These are phyloP conservation scores for Echinosophora koreensis DNA, from an alignment of 306 rosid species.

Conservation along the genomic window DNA sequence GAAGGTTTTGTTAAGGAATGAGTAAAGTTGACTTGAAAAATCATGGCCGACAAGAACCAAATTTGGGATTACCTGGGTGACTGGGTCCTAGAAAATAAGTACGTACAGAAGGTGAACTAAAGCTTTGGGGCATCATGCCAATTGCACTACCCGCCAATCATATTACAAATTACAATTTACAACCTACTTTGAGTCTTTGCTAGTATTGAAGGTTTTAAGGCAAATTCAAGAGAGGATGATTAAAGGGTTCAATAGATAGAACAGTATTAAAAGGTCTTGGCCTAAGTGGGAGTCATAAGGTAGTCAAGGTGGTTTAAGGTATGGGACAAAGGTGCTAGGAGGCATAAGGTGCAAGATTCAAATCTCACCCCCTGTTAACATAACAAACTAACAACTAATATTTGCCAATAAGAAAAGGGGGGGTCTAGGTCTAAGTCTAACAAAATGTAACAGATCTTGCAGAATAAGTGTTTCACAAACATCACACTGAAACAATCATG, in stretches of 20 bases:
- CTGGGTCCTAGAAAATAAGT: background rate
- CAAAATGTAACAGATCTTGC: background rate
- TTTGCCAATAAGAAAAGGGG: no score
- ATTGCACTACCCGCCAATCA: background rate
- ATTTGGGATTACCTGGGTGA: background rate
- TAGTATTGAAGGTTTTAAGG: background rate
- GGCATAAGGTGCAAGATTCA: no score
- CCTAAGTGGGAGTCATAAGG: no score
- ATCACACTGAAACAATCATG: background rate
- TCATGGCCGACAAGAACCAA: background rate
- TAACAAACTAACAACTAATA: no score
- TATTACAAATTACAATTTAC: slow-evolving; percentile 9
- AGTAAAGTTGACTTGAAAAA: background rate
- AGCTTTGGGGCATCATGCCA: background rate
- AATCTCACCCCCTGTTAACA: no score
- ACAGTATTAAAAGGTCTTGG: background rate
- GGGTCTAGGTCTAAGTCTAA: no score
- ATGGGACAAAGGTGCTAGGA: no score
- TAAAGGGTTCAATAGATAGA: background rate
- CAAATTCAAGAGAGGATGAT: background rate
- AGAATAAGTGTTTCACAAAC: background rate
- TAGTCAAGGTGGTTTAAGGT: no score
- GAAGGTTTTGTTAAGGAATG: background rate
- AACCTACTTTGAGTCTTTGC: background rate
- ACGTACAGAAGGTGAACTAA: background rate